Evolutionary conservation across 805 yeast genomes (phyloP).

Genomic region (Kodamaea hsintzibuensis): DNA sequence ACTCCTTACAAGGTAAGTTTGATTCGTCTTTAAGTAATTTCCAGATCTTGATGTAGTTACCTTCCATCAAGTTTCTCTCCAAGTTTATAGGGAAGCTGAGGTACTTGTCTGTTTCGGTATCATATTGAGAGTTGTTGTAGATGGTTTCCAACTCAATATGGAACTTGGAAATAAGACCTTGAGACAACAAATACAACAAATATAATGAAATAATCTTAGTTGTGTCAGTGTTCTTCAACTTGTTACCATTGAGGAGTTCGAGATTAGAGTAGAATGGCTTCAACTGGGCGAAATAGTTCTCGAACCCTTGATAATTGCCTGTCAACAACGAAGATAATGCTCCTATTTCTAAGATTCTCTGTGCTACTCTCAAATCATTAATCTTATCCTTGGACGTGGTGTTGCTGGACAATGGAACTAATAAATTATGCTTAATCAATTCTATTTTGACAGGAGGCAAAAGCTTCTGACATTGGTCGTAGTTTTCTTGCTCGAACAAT

Average conservation of each 20-base stretch:
- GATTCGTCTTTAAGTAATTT: conserved; percentile 60
- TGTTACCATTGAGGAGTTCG: conserved; percentile 40
- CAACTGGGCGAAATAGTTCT: conserved; percentile 70
- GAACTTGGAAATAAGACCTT: conserved; percentile 82
- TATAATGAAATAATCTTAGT: conserved; percentile 75
- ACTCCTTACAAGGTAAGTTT: conserved; percentile 70
- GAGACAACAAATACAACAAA: conserved; percentile 72
- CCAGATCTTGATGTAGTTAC: conserved; percentile 92
- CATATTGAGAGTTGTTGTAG: conserved; percentile 53
- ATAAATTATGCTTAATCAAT: conserved; percentile 71
- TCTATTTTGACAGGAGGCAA: conserved; percentile 76
- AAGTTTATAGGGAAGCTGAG: conserved; percentile 83
- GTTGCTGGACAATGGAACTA: conserved; percentile 57
- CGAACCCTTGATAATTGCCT: conserved; percentile 63
- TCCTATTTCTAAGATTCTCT: conserved; percentile 85
- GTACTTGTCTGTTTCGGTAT: conserved; percentile 61
- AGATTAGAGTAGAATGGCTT: conserved; percentile 67
- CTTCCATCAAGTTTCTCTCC: conserved; percentile 95
- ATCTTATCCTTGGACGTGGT: conserved; percentile 42
- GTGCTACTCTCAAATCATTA: conserved; percentile 73
- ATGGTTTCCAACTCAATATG: conserved; percentile 85
- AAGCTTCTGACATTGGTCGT: conserved; percentile 57
- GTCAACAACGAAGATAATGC: conserved; percentile 75
- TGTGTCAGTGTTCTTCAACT: conserved; percentile 35
- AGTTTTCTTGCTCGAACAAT: conserved; percentile 63